Evolutionary conservation across 1,284 basidiomycete species (phyloP).

Genomic region (Leccinum pachyderme): DNA sequence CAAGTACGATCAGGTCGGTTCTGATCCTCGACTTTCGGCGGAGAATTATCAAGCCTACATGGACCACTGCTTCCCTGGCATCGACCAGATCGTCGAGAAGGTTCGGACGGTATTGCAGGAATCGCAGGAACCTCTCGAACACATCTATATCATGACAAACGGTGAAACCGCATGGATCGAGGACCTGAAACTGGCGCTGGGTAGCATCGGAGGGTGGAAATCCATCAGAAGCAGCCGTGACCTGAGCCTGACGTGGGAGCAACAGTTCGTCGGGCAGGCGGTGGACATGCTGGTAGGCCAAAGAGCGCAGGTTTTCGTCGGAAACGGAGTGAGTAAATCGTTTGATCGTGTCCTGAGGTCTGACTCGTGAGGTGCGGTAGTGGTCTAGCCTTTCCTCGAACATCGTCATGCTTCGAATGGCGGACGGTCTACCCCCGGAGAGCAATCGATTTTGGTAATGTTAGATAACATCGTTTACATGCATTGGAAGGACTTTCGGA

Average conservation of each 20-base stretch:
- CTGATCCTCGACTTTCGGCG: slow-evolving; percentile 26
- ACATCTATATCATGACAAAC: slow-evolving; percentile 60
- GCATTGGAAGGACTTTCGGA: background rate
- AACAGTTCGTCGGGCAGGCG: slow-evolving; percentile 39
- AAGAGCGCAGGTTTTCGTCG: slow-evolving; percentile 43
- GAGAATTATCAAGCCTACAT: slow-evolving; percentile 29
- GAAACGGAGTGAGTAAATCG: slow-evolving; percentile 37
- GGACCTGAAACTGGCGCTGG: slow-evolving; percentile 42
- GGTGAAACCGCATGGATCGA: slow-evolving; percentile 43
- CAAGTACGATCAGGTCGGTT: slow-evolving; percentile 24
- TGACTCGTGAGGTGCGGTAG: slow-evolving; percentile 27
- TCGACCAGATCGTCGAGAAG: slow-evolving; percentile 37
- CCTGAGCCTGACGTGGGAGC: slow-evolving; percentile 36
- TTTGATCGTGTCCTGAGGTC: background rate
- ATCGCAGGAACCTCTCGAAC: slow-evolving; percentile 21
- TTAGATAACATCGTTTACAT: background rate
- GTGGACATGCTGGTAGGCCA: slow-evolving; percentile 46
- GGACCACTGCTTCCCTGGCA: slow-evolving; percentile 40
- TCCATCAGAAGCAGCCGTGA: slow-evolving; percentile 34
- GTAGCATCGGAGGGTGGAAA: slow-evolving; percentile 28
- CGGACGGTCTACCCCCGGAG: slow-evolving; percentile 12
- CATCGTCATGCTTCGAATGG: slow-evolving; percentile 49
- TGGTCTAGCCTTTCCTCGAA: slow-evolving; percentile 58
- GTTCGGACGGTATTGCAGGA: slow-evolving; percentile 26
- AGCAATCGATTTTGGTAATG: slow-evolving; percentile 32